Conservation (phyloP, 345 rosid species). For the Rubroshorea leprosula region DNA sequence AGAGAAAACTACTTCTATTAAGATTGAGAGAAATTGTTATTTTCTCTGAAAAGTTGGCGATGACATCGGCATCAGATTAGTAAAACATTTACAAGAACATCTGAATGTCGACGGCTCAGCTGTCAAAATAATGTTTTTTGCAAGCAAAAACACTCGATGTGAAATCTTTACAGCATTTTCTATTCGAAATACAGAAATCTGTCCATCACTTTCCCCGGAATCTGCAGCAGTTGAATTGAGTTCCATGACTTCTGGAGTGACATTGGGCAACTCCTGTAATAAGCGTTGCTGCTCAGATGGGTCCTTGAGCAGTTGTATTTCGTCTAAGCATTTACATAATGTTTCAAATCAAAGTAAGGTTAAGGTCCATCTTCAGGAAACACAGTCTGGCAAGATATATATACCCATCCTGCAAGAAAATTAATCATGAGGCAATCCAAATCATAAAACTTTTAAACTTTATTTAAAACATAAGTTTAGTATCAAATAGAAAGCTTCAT, state of each 20-base stretch:
- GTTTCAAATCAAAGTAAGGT: neutral
- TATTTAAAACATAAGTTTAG: neutral
- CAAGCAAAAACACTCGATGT: neutral
- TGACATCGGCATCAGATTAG: neutral
- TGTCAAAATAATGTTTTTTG: neutral
- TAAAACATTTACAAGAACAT: neutral
- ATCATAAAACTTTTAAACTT: too few species aligned
- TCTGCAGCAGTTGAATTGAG: neutral
- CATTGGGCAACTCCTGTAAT: neutral
- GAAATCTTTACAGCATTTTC: too few species aligned
- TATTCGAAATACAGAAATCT: neutral
- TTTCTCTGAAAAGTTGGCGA: too few species aligned
- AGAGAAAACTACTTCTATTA: too few species aligned
- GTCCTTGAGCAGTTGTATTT: neutral
- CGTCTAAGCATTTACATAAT: neutral
- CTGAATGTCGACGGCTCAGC: neutral
- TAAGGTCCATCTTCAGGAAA: too few species aligned
- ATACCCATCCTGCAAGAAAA: too few species aligned
- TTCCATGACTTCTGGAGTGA: neutral
- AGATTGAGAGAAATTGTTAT: too few species aligned
- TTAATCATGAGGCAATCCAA: too few species aligned
- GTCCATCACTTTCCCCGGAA: neutral
- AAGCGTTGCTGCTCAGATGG: neutral
- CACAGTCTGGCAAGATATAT: too few species aligned
- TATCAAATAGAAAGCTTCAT: neutral